phyloP scores from a whole-genome alignment of 768 basidiomycete genomes.

The Termitomyces sp. region DNA sequence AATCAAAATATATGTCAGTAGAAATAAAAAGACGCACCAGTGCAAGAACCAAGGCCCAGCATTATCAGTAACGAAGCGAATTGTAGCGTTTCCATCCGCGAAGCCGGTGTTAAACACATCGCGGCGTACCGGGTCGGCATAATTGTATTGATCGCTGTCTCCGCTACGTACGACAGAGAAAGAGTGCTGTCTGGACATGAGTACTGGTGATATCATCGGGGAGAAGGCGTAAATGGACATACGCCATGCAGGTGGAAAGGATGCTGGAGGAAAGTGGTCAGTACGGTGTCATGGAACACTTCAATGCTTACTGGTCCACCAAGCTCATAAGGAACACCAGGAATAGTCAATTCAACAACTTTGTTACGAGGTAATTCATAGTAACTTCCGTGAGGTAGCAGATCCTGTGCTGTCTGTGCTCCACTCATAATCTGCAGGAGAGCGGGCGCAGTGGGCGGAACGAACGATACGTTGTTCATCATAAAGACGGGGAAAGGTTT shows the following conservation, averaged over 20 bases:
- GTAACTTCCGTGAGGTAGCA: slow-evolving; percentile 35
- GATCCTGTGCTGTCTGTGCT: slow-evolving; percentile 28
- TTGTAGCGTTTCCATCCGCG: slow-evolving; percentile 22
- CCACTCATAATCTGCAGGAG: slow-evolving; percentile 48
- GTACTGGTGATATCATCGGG: background rate
- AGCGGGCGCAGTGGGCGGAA: slow-evolving; percentile 32
- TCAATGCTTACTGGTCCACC: slow-evolving; percentile 26
- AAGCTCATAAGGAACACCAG: slow-evolving; percentile 20
- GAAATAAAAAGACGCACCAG: slow-evolving; percentile 11
- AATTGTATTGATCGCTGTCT: slow-evolving; percentile 22
- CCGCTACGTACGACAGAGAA: slow-evolving; percentile 34
- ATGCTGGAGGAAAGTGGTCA: background rate
- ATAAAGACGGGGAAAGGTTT: slow-evolving; percentile 17
- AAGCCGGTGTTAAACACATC: slow-evolving; percentile 43
- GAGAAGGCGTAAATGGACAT: background rate
- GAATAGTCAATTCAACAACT: slow-evolving; percentile 41
- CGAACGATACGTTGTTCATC: slow-evolving; percentile 26
- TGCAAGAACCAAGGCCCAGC: slow-evolving; percentile 17
- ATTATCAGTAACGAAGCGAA: slow-evolving; percentile 26
- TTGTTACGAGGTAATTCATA: slow-evolving; percentile 39
- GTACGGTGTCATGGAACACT: too few species aligned
- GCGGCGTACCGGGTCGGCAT: slow-evolving; percentile 25
- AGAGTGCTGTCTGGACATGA: slow-evolving; percentile 5
- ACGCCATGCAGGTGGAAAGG: slow-evolving; percentile 13
- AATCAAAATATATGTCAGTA: background rate